phyloP scores from a whole-genome alignment of 2,329 filamentous ascomycete genomes.

The Westerdykella sp. region DNA sequence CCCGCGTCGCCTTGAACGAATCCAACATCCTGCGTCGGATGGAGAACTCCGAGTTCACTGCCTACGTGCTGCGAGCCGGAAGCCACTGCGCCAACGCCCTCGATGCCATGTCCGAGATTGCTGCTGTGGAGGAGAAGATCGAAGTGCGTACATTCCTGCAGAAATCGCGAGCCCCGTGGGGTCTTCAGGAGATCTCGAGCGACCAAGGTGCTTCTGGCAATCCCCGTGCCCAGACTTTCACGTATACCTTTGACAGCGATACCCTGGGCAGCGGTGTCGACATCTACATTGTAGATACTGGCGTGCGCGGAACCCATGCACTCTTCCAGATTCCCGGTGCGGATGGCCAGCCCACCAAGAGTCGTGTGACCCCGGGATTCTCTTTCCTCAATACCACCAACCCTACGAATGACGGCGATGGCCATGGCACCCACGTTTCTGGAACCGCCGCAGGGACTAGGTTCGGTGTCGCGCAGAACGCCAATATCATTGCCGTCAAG shows the following conservation, averaged over 20 bases:
- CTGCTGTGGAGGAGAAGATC: constrained; percentile 39
- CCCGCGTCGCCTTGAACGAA: constrained; percentile 31
- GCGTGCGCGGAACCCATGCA: constrained; percentile 42
- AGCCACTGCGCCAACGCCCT: constrained; percentile 36
- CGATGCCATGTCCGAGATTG: constrained; percentile 37
- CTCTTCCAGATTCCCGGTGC: constrained; percentile 26
- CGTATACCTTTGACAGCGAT: constrained; percentile 36
- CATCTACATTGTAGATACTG: constrained; percentile 47
- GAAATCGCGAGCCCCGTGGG: constrained; percentile 39
- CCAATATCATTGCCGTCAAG: constrained; percentile 48
- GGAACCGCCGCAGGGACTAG: constrained; percentile 41
- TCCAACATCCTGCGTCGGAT: constrained; percentile 35
- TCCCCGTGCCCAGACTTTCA: constrained; percentile 32
- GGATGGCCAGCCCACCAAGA: constrained; percentile 12
- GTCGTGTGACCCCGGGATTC: constrained; percentile 40
- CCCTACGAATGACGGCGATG: constrained; percentile 37
- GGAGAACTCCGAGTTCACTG: constrained; percentile 38
- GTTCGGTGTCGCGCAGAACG: constrained; percentile 45
- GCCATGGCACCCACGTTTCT: constrained; percentile 46
- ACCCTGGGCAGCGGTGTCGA: constrained; percentile 40
- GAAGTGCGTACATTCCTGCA: constrained; percentile 25
- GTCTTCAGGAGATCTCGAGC: constrained; percentile 42
- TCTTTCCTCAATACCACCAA: constrained; percentile 27
- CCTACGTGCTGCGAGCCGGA: constrained; percentile 39
- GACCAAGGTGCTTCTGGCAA: constrained; percentile 28